Percentiles rank a stretch among this genome's conserved stretches.
These are phyloP conservation scores for Akanthomyces lecanii DNA, from an alignment of 2,329 filamentous ascomycete species.

Conservation along the genomic window DNA sequence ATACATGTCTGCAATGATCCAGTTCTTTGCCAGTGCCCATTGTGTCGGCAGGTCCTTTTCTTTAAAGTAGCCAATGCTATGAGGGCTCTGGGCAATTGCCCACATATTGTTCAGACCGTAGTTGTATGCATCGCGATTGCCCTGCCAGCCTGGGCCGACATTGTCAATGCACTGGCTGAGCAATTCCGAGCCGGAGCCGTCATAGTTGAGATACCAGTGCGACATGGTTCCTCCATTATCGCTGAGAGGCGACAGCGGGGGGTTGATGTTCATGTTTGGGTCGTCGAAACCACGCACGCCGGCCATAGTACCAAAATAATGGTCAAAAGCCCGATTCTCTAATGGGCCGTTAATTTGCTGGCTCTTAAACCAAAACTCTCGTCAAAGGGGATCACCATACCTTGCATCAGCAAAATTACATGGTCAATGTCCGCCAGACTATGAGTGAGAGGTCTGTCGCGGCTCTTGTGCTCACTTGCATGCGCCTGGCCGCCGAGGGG, in stretches of 20 bases:
- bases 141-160: constrained; percentile 44
- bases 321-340: constrained; percentile 36
- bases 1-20: constrained; percentile 54
- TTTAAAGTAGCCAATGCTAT: constrained; percentile 48
- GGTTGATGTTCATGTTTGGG: constrained; percentile 50
- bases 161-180: constrained; percentile 42
- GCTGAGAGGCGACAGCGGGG: constrained; percentile 27
- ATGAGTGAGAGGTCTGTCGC: not conserved
- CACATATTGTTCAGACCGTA: constrained; percentile 48
- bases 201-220: constrained; percentile 54
- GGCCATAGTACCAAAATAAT: constrained; percentile 54
- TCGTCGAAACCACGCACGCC: constrained; percentile 53
- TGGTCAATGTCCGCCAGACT: constrained; percentile 45
- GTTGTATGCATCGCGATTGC: constrained; percentile 50
- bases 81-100: constrained; percentile 50
- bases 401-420: constrained; percentile 56
- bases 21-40: constrained; percentile 50
- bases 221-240: constrained; percentile 37
- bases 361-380: too few relatives aligned
- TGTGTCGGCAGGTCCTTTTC: constrained; percentile 50
- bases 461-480: constrained; percentile 7
- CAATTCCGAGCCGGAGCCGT: constrained; percentile 27
- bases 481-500: not conserved
- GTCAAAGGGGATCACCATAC: constrained; percentile 12
- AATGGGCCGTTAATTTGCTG: not conserved